Conservation (phyloP, 495 filamentous ascomycete genomes). For the Neurospora sp. region DNA sequence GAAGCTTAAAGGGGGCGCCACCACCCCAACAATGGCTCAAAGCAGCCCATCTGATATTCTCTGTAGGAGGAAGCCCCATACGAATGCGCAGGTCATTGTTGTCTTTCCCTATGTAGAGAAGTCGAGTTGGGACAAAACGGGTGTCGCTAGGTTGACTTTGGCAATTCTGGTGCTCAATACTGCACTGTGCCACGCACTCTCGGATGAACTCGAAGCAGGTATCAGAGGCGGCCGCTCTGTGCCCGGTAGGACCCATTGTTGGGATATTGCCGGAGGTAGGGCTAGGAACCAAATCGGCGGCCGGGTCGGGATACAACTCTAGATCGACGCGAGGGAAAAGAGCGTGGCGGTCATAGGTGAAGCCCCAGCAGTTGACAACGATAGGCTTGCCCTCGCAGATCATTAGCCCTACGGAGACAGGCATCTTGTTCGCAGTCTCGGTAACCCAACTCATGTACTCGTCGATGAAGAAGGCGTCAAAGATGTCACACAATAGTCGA, state of each 20-base stretch:
- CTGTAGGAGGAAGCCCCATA: not conserved
- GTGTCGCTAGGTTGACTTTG: not conserved
- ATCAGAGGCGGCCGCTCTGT: not conserved
- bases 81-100: not conserved
- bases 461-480: not conserved
- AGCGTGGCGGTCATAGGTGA: not conserved
- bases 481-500: not conserved
- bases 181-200: not conserved
- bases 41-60: not conserved
- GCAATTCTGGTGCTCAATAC: not conserved
- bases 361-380: not conserved
- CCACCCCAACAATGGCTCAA: slow-evolving; percentile 7
- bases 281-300: not conserved
- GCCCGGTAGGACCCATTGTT: not conserved
- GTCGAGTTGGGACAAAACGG: not conserved
- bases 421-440: not conserved
- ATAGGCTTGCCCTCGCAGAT: not conserved
- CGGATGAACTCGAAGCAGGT: not conserved
- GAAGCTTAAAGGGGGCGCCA: not conserved
- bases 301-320: not conserved
- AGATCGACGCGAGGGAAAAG: not conserved
- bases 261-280: not conserved
- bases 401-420: not conserved
- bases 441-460: not conserved
- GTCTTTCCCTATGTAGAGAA: not conserved